Percentiles rank a stretch among this genome's conserved stretches.
These are phyloP conservation scores for Cladobotryum mycophilum DNA, from an alignment of 2,329 filamentous ascomycete species.

Conservation along the genomic window DNA sequence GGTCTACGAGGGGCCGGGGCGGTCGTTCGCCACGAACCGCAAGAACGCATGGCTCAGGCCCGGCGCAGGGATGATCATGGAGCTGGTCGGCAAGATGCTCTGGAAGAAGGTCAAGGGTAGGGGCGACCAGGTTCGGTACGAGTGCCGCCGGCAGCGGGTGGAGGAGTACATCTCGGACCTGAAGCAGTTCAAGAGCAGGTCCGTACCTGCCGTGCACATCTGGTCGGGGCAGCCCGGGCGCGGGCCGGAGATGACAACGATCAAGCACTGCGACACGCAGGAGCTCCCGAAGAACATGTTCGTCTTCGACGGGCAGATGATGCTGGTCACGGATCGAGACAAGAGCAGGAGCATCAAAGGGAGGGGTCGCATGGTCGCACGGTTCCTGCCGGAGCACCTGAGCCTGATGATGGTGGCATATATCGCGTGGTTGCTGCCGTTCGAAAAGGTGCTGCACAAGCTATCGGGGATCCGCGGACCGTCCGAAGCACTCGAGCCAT, in stretches of 20 bases:
- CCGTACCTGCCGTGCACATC: neutral
- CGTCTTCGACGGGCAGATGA: conserved; percentile 9
- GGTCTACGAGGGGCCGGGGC: no score
- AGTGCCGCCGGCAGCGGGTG: neutral
- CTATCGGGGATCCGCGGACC: neutral
- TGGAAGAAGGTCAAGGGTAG: neutral
- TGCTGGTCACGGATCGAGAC: conserved; percentile 11
- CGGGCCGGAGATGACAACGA: conserved; percentile 10
- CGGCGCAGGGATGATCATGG: no score
- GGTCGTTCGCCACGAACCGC: no score
- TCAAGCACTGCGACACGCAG: no score
- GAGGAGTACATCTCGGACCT: no score
- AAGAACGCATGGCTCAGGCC: no score
- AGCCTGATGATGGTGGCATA: conserved; percentile 10
- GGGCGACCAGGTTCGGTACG: neutral
- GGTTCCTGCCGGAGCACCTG: conserved; percentile 6
- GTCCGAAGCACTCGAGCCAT: neutral
- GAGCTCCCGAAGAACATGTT: conserved; percentile 10
- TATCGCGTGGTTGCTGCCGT: no score
- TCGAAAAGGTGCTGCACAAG: no score
- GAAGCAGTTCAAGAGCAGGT: neutral
- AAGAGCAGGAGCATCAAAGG: conserved; percentile 9
- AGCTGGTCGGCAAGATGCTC: no score
- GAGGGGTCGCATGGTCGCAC: conserved; percentile 9
- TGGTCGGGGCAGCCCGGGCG: conserved; percentile 10